Percentiles rank a stretch among this genome's conserved stretches.
Evolutionary conservation across 768 basidiomycete genomes (phyloP).

Genomic region (Trametes punicea): DNA sequence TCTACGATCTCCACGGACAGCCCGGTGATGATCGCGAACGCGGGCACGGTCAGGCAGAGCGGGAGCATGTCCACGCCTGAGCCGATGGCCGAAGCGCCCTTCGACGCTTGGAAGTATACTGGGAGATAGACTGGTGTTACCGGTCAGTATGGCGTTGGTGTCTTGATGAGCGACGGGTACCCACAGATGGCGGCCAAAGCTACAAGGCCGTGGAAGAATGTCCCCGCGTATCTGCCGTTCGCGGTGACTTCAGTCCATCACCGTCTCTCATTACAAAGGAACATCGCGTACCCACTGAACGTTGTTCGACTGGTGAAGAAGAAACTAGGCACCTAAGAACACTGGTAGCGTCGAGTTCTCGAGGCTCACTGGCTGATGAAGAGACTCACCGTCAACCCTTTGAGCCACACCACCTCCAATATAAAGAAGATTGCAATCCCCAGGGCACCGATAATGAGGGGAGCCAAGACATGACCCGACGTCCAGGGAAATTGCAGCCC

Average conservation of each 20-base stretch:
- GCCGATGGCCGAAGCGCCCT: conserved; percentile 31
- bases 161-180: background rate
- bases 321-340: background rate
- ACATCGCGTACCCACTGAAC: conserved; percentile 1
- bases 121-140: conserved; percentile 36
- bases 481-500: conserved; percentile 39
- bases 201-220: conserved; percentile 23
- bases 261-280: background rate
- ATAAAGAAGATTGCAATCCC: background rate
- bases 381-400: conserved; percentile 2
- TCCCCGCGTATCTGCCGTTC: conserved; percentile 26
- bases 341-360: too few species aligned
- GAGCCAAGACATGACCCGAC: conserved; percentile 36
- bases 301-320: conserved; percentile 9
- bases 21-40: conserved; percentile 29
- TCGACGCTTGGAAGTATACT: conserved; percentile 44
- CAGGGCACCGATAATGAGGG: conserved; percentile 25
- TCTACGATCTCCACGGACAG: conserved; percentile 23
- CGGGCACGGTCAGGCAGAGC: conserved; percentile 29
- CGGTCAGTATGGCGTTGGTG: background rate
- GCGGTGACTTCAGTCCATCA: background rate
- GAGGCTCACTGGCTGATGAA: too few species aligned
- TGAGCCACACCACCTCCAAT: background rate
- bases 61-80: conserved; percentile 28
- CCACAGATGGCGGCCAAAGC: conserved; percentile 25